A percentile compares a stretch with the other conserved stretches of the same genome.
These are phyloP conservation scores for Plantago ovata DNA, from an alignment of 257 asterid species.

Conservation along the genomic window DNA sequence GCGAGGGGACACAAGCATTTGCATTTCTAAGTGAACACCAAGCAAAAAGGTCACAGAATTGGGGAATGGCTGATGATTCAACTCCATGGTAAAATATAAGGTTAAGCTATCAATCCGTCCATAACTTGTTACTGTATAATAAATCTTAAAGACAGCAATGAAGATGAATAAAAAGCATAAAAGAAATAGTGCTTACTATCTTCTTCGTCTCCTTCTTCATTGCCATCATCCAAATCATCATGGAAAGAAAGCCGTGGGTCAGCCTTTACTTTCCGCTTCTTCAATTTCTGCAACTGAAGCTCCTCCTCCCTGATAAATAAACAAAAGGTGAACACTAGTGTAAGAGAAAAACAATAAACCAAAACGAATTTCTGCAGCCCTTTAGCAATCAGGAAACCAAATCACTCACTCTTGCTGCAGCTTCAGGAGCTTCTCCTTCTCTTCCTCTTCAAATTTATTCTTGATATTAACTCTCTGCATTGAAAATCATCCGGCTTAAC, in stretches of 20 bases:
- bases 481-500: constrained; percentile 8
- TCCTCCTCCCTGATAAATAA: constrained; percentile 74
- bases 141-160: constrained; percentile 2
- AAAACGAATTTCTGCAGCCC: constrained; percentile 2
- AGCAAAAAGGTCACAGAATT: no score
- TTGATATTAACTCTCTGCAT: constrained; percentile 86
- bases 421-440: constrained; percentile 95
- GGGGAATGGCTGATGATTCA: no score
- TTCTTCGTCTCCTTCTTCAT: constrained; percentile 73
- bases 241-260: constrained; percentile 88
- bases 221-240: constrained; percentile 73
- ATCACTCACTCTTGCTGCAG: constrained; percentile 86
- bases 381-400: constrained; percentile 1
- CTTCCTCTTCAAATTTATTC: constrained; percentile 92
- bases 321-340: not conserved
- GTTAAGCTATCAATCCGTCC: no score
- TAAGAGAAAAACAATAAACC: not conserved
- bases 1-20: no score
- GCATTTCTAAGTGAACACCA: no score
- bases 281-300: constrained; percentile 84
- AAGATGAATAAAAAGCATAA: constrained; percentile 13
- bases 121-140: no score
- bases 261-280: constrained; percentile 83
- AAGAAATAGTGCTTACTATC: constrained; percentile 35
- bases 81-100: no score